Base-by-base conservation (phyloP, 2,329 filamentous ascomycete species). In the Xylaria sp. region DNA sequence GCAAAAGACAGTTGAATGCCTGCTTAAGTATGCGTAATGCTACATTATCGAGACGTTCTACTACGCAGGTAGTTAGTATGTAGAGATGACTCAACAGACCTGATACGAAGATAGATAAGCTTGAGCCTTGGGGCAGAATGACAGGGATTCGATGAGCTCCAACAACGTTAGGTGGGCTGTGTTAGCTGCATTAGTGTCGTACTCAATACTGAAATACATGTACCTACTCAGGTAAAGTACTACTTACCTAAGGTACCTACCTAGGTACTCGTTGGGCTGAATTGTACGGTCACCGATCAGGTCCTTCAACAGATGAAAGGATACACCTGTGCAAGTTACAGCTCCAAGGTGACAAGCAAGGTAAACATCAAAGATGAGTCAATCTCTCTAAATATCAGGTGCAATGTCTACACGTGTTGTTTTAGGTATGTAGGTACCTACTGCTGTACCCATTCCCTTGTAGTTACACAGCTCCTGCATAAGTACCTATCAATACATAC, bases 1-100 rank as follows among this genome's bases (percentile, higher is more conserved):
- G 33, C 3, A 7, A 8, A 57, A 68, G 56, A 56, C 60, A 36
- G n/a, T 52, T 36, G 31, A 57, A 56, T 23, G 39, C 10, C n/a
- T n/a, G n/a, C n/a, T n/a, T 56, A n/a, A 12, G 31, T 51, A 18
- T 28, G 18, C 33, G 15, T 57, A 25, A 57, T n/a, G 55, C 43
- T 36, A 7, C 55, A 46, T 25, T 20, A 28, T 12, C 18, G 13
- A 18, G 41, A 46, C 41, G 4, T 8, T 18, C 41, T 28, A 41
- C 43, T 46, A n/a, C 6, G 12, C n/a, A 48, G 46, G n/a, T 10
- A 18, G 13, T 46, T 46, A 28, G 28, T 28, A 43, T 57, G 20
- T 20, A 36, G 12, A 39, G 31, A 31, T 43, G 25, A 58, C 36
- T 31, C 55, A 31, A 25, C 12, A 41, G 20, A 36, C 31, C 33